phyloP scores from a whole-genome alignment of 441 rosid species.

The Jatropha podagrica region DNA sequence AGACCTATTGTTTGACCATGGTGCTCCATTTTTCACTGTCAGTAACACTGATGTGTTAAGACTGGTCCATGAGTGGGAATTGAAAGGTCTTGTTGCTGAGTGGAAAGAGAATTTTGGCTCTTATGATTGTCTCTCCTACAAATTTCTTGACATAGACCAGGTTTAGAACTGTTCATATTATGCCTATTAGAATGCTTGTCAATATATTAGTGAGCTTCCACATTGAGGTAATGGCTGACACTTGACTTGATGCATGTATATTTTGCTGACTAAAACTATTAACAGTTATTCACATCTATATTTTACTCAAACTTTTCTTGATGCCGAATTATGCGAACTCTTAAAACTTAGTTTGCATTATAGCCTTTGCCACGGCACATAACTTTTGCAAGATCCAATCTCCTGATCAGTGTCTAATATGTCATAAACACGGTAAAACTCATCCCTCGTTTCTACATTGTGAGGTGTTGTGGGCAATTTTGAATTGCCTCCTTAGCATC shows the following conservation, averaged over 20 bases:
- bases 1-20: conserved; percentile 76
- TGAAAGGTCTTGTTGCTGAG: conserved; percentile 60
- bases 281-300: background rate
- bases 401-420: too few relatives aligned
- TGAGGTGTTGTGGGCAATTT: too few relatives aligned
- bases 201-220: background rate
- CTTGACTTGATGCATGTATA: background rate
- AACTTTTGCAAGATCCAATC: too few relatives aligned
- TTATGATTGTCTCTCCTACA: conserved; percentile 52
- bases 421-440: too few relatives aligned
- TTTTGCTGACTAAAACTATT: background rate
- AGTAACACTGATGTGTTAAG: conserved; percentile 44
- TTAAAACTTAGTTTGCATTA: too few relatives aligned
- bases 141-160: conserved; percentile 49
- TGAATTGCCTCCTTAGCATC: too few relatives aligned
- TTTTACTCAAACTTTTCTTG: background rate
- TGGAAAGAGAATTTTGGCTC: conserved; percentile 64
- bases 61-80: conserved; percentile 71
- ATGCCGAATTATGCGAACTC: background rate
- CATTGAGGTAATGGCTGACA: background rate
- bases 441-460: too few relatives aligned
- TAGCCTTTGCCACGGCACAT: too few relatives aligned
- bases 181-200: background rate
- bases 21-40: conserved; percentile 69
- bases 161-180: conserved; percentile 23